Percentiles rank a stretch among this genome's conserved stretches.
These are phyloP conservation scores for Melampsora occidentalis DNA, from an alignment of 1,284 basidiomycete species.

Conservation along the genomic window DNA sequence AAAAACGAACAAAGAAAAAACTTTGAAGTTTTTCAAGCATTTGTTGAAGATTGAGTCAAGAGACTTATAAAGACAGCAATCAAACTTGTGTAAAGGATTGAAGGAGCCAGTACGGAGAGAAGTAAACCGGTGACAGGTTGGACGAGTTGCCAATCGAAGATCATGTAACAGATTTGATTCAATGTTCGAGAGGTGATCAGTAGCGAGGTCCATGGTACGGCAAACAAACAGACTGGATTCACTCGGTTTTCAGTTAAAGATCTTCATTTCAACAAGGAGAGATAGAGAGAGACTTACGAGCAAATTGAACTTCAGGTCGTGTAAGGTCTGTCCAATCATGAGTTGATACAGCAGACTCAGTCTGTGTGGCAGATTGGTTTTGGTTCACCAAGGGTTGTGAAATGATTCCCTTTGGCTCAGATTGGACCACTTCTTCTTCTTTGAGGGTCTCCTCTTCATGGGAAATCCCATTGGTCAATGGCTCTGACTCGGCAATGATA, in stretches of 20 bases:
- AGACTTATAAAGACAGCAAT: constrained; percentile 14
- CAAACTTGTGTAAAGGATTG: constrained; percentile 22
- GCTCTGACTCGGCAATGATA: too few relatives aligned
- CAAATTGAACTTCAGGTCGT: constrained; percentile 2
- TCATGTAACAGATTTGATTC: constrained; percentile 17
- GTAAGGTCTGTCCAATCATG: neutral
- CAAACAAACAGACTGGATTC: constrained; percentile 17
- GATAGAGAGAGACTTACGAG: neutral
- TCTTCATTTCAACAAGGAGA: neutral
- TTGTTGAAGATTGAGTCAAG: too few relatives aligned
- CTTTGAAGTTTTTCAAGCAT: too few relatives aligned
- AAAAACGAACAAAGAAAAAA: too few relatives aligned
- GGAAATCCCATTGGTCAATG: too few relatives aligned
- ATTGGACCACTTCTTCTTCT: too few relatives aligned
- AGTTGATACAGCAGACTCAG: too few relatives aligned
- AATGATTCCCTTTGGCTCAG: too few relatives aligned
- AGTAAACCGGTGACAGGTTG: constrained; percentile 14
- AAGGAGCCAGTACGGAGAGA: constrained; percentile 14
- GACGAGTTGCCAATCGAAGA: constrained; percentile 18
- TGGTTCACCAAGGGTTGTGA: too few relatives aligned
- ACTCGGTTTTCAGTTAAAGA: neutral
- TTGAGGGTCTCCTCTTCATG: too few relatives aligned
- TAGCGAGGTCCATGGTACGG: constrained; percentile 21
- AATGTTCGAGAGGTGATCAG: constrained; percentile 8
- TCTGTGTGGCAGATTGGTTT: too few relatives aligned